Evolutionary conservation across 495 filamentous ascomycete genomes (phyloP).

Genomic region (Ascodesmis nigricans): DNA sequence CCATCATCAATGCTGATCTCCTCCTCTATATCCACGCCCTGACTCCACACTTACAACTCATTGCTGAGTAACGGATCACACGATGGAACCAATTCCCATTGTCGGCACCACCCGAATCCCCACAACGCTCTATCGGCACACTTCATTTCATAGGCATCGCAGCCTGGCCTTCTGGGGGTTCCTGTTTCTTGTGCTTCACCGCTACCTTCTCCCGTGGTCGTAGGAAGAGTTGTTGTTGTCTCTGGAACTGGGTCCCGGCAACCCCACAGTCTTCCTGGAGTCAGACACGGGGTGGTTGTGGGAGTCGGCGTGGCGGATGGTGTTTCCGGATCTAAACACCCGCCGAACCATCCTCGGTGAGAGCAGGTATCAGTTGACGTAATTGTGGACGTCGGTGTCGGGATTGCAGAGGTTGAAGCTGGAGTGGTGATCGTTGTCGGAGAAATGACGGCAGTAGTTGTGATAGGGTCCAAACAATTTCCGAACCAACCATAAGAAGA

Average conservation of each 20-base stretch:
- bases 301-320: conserved; percentile 14
- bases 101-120: conserved; percentile 12
- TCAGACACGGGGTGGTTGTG: conserved; percentile 17
- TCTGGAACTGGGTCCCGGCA: conserved; percentile 9
- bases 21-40: background rate
- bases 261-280: conserved; percentile 6
- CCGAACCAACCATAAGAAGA: conserved; percentile 35
- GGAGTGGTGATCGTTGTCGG: conserved; percentile 22
- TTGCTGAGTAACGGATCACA: too few species aligned
- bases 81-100: conserved; percentile 6
- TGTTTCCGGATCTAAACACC: conserved; percentile 31
- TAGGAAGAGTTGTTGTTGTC: background rate
- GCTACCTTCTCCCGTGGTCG: background rate
- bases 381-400: conserved; percentile 19
- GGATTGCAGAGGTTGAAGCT: conserved; percentile 18
- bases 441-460: conserved; percentile 22
- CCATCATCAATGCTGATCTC: conserved; percentile 6
- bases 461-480: conserved; percentile 31
- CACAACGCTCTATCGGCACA: conserved; percentile 7
- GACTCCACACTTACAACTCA: background rate
- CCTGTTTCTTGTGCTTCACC: conserved; percentile 1
- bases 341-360: conserved; percentile 34
- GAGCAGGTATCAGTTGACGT: conserved; percentile 27
- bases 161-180: conserved; percentile 7
- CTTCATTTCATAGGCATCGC: conserved; percentile 4